Evolutionary conservation across 2,329 filamentous ascomycete genomes (phyloP).

Genomic region (Nemania bipapillata): DNA sequence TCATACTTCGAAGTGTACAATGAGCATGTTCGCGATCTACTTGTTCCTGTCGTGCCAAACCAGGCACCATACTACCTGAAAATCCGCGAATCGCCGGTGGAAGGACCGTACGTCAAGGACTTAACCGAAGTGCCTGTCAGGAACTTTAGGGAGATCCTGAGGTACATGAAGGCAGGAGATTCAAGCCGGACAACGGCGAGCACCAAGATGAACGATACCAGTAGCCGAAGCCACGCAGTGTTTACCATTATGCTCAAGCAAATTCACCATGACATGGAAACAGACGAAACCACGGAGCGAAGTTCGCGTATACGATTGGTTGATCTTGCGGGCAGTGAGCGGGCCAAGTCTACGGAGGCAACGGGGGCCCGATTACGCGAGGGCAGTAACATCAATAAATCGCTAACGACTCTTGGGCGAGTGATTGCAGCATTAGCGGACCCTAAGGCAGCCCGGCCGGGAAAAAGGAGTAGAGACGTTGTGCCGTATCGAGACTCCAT

Average conservation of each 20-base stretch:
- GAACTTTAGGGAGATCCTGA: conserved; percentile 85
- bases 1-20: conserved; percentile 99
- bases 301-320: conserved; percentile 93
- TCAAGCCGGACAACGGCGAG: conserved; percentile 86
- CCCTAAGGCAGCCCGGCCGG: conserved; percentile 65
- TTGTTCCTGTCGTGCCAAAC: conserved; percentile 76
- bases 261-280: conserved; percentile 95
- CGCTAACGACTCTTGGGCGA: conserved; percentile 90
- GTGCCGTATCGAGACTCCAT: conserved; percentile 94
- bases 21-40: conserved; percentile 93
- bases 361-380: conserved; percentile 90
- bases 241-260: conserved; percentile 99
- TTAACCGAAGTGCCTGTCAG: conserved; percentile 92
- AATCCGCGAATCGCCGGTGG: conserved; percentile 92
- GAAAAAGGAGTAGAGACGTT: conserved; percentile 67
- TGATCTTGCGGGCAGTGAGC: conserved; percentile 92
- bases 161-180: conserved; percentile 91
- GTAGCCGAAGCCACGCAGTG: conserved; percentile 93
- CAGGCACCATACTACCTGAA: conserved; percentile 91
- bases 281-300: conserved; percentile 97
- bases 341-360: conserved; percentile 94
- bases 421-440: conserved; percentile 92
- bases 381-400: conserved; percentile 99
- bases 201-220: conserved; percentile 99
- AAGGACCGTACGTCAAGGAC: conserved; percentile 97